These are phyloP conservation scores for Monosporascus sp. DNA, from an alignment of 2,329 filamentous ascomycete species.

Conservation along the genomic window DNA sequence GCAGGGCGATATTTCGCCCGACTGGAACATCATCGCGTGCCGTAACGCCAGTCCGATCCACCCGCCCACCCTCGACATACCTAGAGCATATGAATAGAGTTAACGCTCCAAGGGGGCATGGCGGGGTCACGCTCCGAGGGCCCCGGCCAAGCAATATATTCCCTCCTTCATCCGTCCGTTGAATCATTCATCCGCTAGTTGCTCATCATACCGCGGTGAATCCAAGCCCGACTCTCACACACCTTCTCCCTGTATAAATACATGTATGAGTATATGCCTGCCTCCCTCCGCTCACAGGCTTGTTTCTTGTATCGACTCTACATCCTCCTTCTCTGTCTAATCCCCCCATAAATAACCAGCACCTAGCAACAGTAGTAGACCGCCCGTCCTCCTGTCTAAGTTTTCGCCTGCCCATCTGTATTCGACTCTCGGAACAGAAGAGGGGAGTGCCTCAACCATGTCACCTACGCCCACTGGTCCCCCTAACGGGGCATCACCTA, in stretches of 20 bases:
- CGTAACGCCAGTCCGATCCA: conserved; percentile 22
- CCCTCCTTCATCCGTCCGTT: not conserved
- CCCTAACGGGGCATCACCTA: conserved; percentile 23
- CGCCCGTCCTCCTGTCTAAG: not conserved
- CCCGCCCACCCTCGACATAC: conserved; percentile 3
- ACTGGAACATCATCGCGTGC: conserved; percentile 13
- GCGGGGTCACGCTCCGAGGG: conserved; percentile 1
- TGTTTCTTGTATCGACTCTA: no score
- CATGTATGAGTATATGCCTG: not conserved
- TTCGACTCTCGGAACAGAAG: not conserved
- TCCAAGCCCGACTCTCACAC: not conserved
- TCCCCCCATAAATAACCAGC: no score
- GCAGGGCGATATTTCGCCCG: conserved; percentile 26
- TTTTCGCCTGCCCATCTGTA: not conserved
- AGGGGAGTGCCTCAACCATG: conserved; percentile 12
- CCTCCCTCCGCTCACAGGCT: no score
- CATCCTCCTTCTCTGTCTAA: no score
- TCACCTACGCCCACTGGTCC: conserved; percentile 21
- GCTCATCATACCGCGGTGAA: not conserved
- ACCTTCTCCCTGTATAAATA: not conserved
- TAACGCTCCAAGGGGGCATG: conserved; percentile 19
- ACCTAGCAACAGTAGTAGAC: no score
- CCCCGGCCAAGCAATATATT: not conserved
- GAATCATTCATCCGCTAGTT: not conserved
- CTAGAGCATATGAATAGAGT: not conserved